Evolutionary conservation across 305 asterid genomes (phyloP), one percentile per base, ranked within the genome.

Genomic region (Salvia sclarea): DNA sequence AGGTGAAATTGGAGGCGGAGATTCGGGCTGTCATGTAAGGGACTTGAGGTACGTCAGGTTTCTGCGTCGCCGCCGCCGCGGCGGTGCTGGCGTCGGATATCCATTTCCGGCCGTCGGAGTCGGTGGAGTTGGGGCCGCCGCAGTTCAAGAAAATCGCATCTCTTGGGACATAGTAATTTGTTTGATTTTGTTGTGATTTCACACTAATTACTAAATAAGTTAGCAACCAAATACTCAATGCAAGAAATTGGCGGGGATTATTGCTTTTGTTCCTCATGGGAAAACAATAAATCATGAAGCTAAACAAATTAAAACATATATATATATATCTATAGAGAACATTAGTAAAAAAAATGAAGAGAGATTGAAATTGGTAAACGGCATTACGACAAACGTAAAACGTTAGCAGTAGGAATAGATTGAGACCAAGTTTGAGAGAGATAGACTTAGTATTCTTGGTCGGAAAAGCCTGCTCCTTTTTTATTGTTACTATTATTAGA

Each of bases 1-100:
- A 89, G 68, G 96, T 84, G 80, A 81, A 85, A 8, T 83, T 68
- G 7, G 95, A 82, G 17, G 67, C 84, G 84, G 83, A 87, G 17
- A 83, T 52, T 10, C 96, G 84, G 16, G 96, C 95, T 2, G 89
- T 82, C 92, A 87, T 85, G 73, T 72, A 89, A 54, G 96, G 96
- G 24, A 82, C 84, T 40, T 75, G 59, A 8, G 92, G 83, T 9
- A 89, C 92, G 4, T 88, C 81, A 9, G 96, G 85, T 65, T 80
- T 82, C 69, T 90, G 96, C 31, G 45, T 38, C 20, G 82, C 65
- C 5, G 93, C 93, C 12, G 81, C 6, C 45, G 86, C 28, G 31
- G 58, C 78, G n/a, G 89, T 86, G 62, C 79, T 86, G 38, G 75
- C 73, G 66, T 90, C 96, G 3, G 91, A 76, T 16, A 75, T 77